These are phyloP conservation scores for Rhizophlyctis rosea DNA, from an alignment of 192 early-diverging fungal genomes.

Conservation along the genomic window DNA sequence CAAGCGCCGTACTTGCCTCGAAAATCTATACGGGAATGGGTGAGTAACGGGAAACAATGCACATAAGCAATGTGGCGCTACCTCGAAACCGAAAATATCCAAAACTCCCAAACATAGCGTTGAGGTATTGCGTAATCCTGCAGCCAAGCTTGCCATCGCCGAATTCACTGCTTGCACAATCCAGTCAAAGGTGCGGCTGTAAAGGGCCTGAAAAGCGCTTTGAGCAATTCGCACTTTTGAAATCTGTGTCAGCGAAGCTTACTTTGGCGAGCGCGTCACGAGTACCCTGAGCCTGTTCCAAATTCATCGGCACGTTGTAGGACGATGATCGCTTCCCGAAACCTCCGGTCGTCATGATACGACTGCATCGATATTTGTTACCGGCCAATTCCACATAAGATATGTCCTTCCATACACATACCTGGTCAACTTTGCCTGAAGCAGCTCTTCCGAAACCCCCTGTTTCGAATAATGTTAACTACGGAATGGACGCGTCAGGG, in stretches of 20 bases:
- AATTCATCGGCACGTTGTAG: conserved; percentile 83
- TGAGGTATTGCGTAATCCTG: conserved; percentile 52
- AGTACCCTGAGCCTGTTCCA: conserved; percentile 81
- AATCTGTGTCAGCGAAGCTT: conserved; percentile 11
- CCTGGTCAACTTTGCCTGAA: conserved; percentile 44
- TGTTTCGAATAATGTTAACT: background rate
- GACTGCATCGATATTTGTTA: conserved; percentile 16
- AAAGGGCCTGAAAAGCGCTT: conserved; percentile 45
- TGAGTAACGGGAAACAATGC: background rate
- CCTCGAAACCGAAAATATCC: conserved; percentile 98
- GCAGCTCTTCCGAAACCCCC: conserved; percentile 36
- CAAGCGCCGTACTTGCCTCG: conserved; percentile 20
- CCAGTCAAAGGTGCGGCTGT: conserved; percentile 96
- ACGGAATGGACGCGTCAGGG: background rate
- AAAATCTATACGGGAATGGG: conserved; percentile 26
- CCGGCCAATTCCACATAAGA: conserved; percentile 42
- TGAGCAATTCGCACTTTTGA: conserved; percentile 7
- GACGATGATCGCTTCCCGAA: conserved; percentile 48
- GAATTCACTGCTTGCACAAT: conserved; percentile 88
- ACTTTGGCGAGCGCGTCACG: conserved; percentile 92
- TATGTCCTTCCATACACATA: conserved; percentile 19
- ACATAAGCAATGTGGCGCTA: conserved; percentile 11
- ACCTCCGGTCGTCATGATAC: conserved; percentile 50
- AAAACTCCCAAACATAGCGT: conserved; percentile 78
- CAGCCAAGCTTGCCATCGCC: conserved; percentile 61